Conservation (phyloP, 768 basidiomycete species). For the Psilocybe tampanensis region DNA sequence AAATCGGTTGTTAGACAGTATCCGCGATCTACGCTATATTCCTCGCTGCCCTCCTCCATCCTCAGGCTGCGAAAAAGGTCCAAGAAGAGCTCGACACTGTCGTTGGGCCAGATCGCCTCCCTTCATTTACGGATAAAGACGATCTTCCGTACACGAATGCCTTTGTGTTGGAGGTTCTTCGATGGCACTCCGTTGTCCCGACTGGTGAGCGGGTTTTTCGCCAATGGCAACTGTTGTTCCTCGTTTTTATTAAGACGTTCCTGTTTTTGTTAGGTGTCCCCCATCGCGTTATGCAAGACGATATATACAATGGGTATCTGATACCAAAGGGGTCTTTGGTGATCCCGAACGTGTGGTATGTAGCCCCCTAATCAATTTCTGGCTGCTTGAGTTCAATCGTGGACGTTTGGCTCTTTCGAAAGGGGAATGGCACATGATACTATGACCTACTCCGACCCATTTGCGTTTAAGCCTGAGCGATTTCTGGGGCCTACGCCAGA, state of each 20-base stretch:
- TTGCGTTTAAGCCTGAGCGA: conserved; percentile 47
- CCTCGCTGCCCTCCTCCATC: conserved; percentile 41
- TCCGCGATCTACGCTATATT: conserved; percentile 40
- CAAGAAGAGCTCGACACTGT: conserved; percentile 47
- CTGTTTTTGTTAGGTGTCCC: conserved; percentile 41
- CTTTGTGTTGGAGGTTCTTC: conserved; percentile 37
- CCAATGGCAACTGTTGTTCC: no score
- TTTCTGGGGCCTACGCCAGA: conserved; percentile 45
- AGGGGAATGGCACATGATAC: conserved; percentile 48
- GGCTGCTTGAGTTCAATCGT: no score
- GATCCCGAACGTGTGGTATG: conserved; percentile 52
- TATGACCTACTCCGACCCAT: conserved; percentile 35
- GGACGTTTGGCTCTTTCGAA: no score
- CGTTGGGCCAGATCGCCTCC: conserved; percentile 41
- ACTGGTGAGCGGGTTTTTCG: conserved; percentile 24
- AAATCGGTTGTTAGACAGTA: conserved; percentile 32
- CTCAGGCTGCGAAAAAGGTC: conserved; percentile 38
- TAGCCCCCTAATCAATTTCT: neutral
- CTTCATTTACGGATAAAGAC: conserved; percentile 38
- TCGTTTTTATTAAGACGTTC: neutral
- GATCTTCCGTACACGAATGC: conserved; percentile 44
- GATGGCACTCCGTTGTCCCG: conserved; percentile 37
- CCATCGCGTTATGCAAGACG: conserved; percentile 57
- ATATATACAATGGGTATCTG: conserved; percentile 59
- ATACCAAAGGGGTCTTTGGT: conserved; percentile 61